Evolutionary conservation across 2,329 filamentous ascomycete genomes (phyloP).

Genomic region (Thelonectria blattea): DNA sequence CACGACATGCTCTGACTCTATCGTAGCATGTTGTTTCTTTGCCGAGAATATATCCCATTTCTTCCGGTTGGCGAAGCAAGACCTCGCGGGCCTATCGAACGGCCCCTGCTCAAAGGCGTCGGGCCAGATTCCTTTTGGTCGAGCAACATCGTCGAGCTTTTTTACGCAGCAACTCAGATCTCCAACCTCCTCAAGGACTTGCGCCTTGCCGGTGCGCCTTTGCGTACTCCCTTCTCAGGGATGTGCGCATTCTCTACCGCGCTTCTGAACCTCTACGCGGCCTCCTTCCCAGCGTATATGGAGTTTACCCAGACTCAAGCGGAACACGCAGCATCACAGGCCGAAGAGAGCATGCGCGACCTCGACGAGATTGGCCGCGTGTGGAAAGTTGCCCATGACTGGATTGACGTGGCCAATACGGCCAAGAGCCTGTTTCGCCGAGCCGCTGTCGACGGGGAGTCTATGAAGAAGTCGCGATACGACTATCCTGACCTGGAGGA

Average conservation of each 20-base stretch:
- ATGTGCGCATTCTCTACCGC: constrained; percentile 32
- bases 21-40: constrained; percentile 25
- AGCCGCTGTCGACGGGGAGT: not conserved
- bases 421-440: constrained; percentile 27
- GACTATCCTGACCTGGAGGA: constrained; percentile 37
- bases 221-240: constrained; percentile 32
- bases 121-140: constrained; percentile 32
- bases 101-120: constrained; percentile 27
- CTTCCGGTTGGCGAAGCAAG: constrained; percentile 32
- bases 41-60: constrained; percentile 35
- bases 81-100: constrained; percentile 34
- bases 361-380: constrained; percentile 26
- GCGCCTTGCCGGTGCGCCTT: constrained; percentile 27
- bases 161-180: constrained; percentile 32
- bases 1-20: not conserved
- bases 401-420: constrained; percentile 34
- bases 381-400: constrained; percentile 35
- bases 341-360: constrained; percentile 20
- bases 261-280: constrained; percentile 29
- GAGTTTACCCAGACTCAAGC: constrained; percentile 17
- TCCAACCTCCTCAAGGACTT: constrained; percentile 31
- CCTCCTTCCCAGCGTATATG: constrained; percentile 31
- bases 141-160: constrained; percentile 25
- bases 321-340: constrained; percentile 18
- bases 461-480: constrained; percentile 30